Conservation (phyloP, 495 filamentous ascomycete genomes). For the Chaetomium tenue region DNA sequence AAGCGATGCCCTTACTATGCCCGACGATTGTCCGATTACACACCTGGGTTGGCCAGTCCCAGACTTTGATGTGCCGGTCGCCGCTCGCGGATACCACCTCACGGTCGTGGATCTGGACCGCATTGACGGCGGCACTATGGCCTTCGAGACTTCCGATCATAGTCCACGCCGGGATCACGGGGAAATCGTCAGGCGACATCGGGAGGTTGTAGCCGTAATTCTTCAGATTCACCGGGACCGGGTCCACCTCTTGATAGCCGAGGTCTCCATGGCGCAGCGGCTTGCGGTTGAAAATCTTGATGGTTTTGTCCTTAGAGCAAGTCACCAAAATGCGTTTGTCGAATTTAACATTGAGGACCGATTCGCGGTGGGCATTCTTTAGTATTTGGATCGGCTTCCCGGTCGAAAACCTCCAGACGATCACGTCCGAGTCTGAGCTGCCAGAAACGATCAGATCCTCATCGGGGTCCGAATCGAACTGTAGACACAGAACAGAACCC, state of each 20-base stretch:
- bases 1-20: slow-evolving; percentile 94
- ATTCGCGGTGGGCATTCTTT: slow-evolving; percentile 74
- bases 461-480: slow-evolving; percentile 88
- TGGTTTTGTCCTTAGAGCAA: slow-evolving; percentile 93
- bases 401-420: slow-evolving; percentile 91
- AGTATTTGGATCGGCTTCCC: slow-evolving; percentile 75
- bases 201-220: slow-evolving; percentile 48
- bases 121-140: slow-evolving; percentile 91
- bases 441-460: slow-evolving; percentile 93
- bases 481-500: slow-evolving; percentile 89
- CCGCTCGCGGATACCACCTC: slow-evolving; percentile 93
- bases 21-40: slow-evolving; percentile 76
- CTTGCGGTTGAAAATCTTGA: slow-evolving; percentile 89
- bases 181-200: slow-evolving; percentile 43
- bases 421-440: slow-evolving; percentile 84
- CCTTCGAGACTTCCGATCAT: slow-evolving; percentile 75
- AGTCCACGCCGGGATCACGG: slow-evolving; percentile 61
- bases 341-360: slow-evolving; percentile 93
- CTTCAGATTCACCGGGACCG: slow-evolving; percentile 50
- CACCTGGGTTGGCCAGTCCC: slow-evolving; percentile 78
- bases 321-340: slow-evolving; percentile 88
- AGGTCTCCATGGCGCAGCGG: slow-evolving; percentile 64
- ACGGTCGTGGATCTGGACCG: slow-evolving; percentile 82
- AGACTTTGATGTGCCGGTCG: slow-evolving; percentile 86
- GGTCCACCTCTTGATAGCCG: slow-evolving; percentile 61